Percentiles rank a stretch among this genome's conserved stretches.
Evolutionary conservation across 352 stramenopile genomes (phyloP).

Genomic region (Phytophthora chlamydospora): DNA sequence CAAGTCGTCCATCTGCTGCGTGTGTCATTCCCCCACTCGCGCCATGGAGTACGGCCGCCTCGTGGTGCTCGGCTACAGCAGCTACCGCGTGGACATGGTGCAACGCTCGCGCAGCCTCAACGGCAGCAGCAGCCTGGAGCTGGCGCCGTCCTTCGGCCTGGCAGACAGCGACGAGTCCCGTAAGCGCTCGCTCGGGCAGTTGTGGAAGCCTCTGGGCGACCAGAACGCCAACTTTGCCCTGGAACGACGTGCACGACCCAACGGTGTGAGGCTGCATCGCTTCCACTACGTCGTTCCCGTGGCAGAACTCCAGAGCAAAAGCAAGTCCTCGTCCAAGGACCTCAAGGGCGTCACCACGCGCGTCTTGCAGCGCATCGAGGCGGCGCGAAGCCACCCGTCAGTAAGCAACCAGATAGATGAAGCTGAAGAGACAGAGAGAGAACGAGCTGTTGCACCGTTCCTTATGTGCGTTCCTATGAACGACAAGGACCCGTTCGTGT

Average conservation of each 20-base stretch:
- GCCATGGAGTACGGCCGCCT: conserved; percentile 83
- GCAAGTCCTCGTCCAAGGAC: conserved; percentile 32
- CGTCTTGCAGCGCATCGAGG: conserved; percentile 62
- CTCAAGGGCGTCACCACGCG: conserved; percentile 56
- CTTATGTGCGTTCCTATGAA: conserved; percentile 80
- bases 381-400: conserved; percentile 9
- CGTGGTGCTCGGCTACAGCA: conserved; percentile 85
- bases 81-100: conserved; percentile 73
- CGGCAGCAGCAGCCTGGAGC: conserved; percentile 22
- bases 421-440: neutral
- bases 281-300: conserved; percentile 66
- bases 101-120: conserved; percentile 28
- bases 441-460: conserved; percentile 27
- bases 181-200: conserved; percentile 57
- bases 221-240: conserved; percentile 78
- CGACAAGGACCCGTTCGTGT: conserved; percentile 59
- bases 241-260: conserved; percentile 47
- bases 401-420: conserved; percentile 20
- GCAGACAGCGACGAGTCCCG: conserved; percentile 28
- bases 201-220: conserved; percentile 76
- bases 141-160: conserved; percentile 43
- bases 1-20: conserved; percentile 12
- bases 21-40: conserved; percentile 15
- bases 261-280: conserved; percentile 54
- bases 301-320: conserved; percentile 5